Conservation (phyloP, 192 early-diverging fungal genomes). For the Podila clonocystis region DNA sequence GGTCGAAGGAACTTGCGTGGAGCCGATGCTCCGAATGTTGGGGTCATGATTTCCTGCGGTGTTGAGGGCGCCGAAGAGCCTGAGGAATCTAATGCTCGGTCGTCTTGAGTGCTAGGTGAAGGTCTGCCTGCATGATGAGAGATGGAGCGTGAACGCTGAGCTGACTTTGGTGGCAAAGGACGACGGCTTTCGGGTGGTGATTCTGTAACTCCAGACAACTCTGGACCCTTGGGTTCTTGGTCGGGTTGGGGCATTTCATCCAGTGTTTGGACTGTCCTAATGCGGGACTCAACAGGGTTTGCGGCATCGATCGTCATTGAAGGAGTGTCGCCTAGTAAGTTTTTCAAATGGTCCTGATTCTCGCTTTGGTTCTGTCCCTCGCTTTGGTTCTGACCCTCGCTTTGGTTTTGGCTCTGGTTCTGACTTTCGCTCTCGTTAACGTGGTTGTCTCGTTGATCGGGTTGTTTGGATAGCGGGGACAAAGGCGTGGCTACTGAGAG, state of each 20-base stretch:
- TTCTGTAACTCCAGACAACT: no score
- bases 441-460: not conserved
- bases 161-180: conserved; percentile 47
- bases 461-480: conserved; percentile 6
- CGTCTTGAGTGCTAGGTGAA: conserved; percentile 1
- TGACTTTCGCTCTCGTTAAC: not conserved
- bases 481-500: not conserved
- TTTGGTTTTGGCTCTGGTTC: conserved; percentile 12
- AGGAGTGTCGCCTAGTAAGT: not conserved
- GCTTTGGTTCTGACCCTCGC: not conserved
- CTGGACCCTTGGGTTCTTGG: no score
- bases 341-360: not conserved
- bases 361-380: not conserved
- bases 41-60: conserved; percentile 12
- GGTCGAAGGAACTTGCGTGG: conserved; percentile 29
- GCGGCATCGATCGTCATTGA: not conserved
- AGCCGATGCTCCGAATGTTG: conserved; percentile 11
- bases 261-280: not conserved
- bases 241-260: not conserved
- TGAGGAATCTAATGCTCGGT: conserved; percentile 6
- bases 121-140: conserved; percentile 15
- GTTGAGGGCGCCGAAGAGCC: not conserved
- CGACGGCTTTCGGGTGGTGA: conserved; percentile 21
- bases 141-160: conserved; percentile 43
- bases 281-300: not conserved